Base-by-base conservation (phyloP, 345 rosid species). In the Heritiera fomes region DNA sequence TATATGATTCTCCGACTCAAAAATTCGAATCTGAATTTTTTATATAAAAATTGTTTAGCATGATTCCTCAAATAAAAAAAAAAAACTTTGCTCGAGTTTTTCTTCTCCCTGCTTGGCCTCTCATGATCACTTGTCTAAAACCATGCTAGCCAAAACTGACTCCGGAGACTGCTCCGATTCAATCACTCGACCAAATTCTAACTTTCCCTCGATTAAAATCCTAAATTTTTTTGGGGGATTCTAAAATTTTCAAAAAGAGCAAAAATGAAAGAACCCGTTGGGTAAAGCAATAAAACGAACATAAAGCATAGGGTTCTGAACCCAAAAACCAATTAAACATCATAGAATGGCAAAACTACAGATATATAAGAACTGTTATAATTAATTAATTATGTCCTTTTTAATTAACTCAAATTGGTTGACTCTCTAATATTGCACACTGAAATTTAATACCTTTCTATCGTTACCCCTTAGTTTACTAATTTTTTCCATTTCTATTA, bases 301-400 rank as follows among this genome's bases (percentile, higher is more conserved):
- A 30, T 67, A 71, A 71, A 60, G 46, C 46, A 38, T 30, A 18
- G 58, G 60, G 38, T 41, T 70, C 59, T 23, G 10, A 47, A 49
- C 58, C 60, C 56, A 52, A 50, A 71, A 71, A 30, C 74, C 60
- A 71, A 30, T 71, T 3, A 17, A 30, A 71, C 59, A 71, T 4
- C 59, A 30, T 6, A 49, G 23, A 49, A 71, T 49, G 75, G 75
- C 75, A 71, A 71, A 30, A 71, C 43, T 50, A 11, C 55, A 20
- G 40, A 30, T 15, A 50, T 52, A 49, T 28, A 28, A 15, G 5
- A 53, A 71, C 18, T 72, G 75, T 9, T 17, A 15, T 40, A 58
- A 62, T 50, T 50, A 50, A 23, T 23, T 23, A 23, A 23, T 23
- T 23, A 23, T 23, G 28, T 23, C 28, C 28, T 23, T 23, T 23